These are phyloP conservation scores for Hamigera avellanea DNA, from an alignment of 495 filamentous ascomycete species.

Conservation along the genomic window DNA sequence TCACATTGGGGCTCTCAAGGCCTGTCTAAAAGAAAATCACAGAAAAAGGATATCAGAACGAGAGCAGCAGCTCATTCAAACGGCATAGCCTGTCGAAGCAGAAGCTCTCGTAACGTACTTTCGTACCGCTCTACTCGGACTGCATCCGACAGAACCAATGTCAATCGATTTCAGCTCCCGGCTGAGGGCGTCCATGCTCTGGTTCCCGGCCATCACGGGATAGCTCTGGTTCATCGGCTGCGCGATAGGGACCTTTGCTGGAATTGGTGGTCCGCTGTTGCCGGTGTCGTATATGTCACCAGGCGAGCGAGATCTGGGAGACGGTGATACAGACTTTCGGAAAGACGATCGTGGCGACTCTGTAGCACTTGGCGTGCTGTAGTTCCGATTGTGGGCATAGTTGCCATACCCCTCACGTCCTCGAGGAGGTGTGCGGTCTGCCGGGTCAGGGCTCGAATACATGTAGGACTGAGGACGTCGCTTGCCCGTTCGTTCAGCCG, in stretches of 20 bases:
- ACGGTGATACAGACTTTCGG: slow-evolving; percentile 4
- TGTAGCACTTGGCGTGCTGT: slow-evolving; percentile 7
- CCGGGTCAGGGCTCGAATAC: slow-evolving; percentile 5
- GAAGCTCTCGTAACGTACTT: slow-evolving; percentile 14
- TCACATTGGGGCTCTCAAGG: too few relatives aligned
- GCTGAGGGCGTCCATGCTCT: slow-evolving; percentile 53
- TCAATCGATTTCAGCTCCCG: slow-evolving; percentile 77
- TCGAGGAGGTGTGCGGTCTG: slow-evolving; percentile 15
- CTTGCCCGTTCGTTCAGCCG: slow-evolving; percentile 7
- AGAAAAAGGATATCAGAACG: too few relatives aligned
- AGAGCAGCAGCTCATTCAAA: slow-evolving; percentile 9
- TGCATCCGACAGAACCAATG: slow-evolving; percentile 46
- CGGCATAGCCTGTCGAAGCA: slow-evolving; percentile 22
- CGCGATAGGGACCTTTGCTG: slow-evolving; percentile 60
- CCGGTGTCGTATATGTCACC: slow-evolving; percentile 14
- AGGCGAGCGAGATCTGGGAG: slow-evolving; percentile 22
- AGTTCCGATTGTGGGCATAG: slow-evolving; percentile 13
- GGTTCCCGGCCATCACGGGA: slow-evolving; percentile 20
- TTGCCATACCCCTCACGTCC: slow-evolving; percentile 12
- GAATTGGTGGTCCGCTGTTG: slow-evolving; percentile 48
- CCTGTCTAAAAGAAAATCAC: too few relatives aligned
- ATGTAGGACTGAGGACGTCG: slow-evolving; percentile 11
- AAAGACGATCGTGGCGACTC: slow-evolving; percentile 4
- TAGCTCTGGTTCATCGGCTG: slow-evolving; percentile 18
- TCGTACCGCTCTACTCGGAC: slow-evolving; percentile 14